Evolutionary conservation across 768 basidiomycete species (phyloP), one percentile per base, ranked within the genome.

Genomic region (Mycena belliarum): DNA sequence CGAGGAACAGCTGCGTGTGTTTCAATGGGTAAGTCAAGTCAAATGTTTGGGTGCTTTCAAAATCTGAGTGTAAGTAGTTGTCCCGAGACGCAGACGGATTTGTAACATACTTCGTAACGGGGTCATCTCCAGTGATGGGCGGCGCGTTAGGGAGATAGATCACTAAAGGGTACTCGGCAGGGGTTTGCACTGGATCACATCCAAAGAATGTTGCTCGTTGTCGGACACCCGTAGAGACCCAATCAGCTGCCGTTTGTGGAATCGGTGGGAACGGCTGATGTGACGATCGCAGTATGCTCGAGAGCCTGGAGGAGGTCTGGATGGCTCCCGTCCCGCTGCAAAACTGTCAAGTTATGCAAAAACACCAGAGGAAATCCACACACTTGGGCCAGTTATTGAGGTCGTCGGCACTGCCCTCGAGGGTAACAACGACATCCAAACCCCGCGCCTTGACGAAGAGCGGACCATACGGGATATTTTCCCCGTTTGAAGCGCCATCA

Each of bases 131-230:
- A 52, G 76, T 78, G 20, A 85, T 63, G 4, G 87, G 87, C n/a
- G 90, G 88, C 28, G 88, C 79, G 68, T 88, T 90, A 7, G 92
- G 91, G 8, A 93, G 75, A 65, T 89, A 91, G 41, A 93, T 80
- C 38, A 93, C 71, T 20, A 93, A 62, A 0, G 90, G 90, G 60
- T 79, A 88, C 55, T 82, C 81, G 2, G 82, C 71, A 15, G 85
- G 79, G 5, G 25, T 69, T 44, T 78, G 68, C 4, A 52, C 66
- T 16, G 85, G 81, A 64, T 87, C 73, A 67, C 91, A 93, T 4
- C 91, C 92, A 72, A 91, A 93, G 74, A 93, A 91, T 0, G 88
- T 88, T 3, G 89, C 83, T 25, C 86, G 82, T 43, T 72, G 73
- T 65, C 86, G 89, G 1, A 90, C 78, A 33, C 88, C 87, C 6